Evolutionary conservation across 768 basidiomycete genomes (phyloP).

Genomic region (Nevesoporus exiguus): DNA sequence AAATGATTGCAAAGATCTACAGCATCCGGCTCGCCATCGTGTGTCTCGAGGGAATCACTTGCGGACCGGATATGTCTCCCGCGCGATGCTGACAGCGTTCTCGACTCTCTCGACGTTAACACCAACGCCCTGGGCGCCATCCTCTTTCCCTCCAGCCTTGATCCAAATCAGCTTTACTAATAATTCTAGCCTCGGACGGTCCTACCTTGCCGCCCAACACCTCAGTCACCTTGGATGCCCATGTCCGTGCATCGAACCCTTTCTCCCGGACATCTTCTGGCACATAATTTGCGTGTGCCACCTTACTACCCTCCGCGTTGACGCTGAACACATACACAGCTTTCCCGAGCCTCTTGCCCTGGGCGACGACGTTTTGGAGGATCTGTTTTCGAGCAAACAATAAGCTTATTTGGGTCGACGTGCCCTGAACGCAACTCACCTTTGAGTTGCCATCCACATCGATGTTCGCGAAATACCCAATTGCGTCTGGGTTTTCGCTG

Average conservation of each 20-base stretch:
- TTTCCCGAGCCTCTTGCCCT: constrained; percentile 80
- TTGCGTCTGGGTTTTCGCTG: constrained; percentile 65
- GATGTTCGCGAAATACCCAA: constrained; percentile 66
- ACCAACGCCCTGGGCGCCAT: constrained; percentile 88
- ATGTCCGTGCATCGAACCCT: constrained; percentile 80
- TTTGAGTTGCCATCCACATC: constrained; percentile 85
- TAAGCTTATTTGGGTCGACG: neutral
- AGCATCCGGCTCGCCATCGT: neutral
- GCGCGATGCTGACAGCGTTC: constrained; percentile 64
- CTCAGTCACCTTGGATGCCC: constrained; percentile 77
- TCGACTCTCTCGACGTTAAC: constrained; percentile 54
- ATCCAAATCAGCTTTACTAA: constrained; percentile 9
- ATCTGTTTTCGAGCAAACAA: constrained; percentile 41
- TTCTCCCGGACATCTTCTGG: constrained; percentile 57
- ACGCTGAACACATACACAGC: constrained; percentile 85
- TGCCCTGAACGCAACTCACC: constrained; percentile 37
- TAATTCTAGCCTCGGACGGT: constrained; percentile 4
- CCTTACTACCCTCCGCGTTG: constrained; percentile 64
- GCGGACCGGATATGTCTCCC: constrained; percentile 32
- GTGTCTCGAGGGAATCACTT: constrained; percentile 16
- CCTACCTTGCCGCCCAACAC: constrained; percentile 87
- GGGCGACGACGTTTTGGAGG: constrained; percentile 67
- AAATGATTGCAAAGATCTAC: neutral
- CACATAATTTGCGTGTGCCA: constrained; percentile 86
- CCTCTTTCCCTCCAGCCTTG: constrained; percentile 94